Evolutionary conservation across 345 rosid species (phyloP), one percentile per base, ranked within the genome.

Genomic region (Turnera subulata): DNA sequence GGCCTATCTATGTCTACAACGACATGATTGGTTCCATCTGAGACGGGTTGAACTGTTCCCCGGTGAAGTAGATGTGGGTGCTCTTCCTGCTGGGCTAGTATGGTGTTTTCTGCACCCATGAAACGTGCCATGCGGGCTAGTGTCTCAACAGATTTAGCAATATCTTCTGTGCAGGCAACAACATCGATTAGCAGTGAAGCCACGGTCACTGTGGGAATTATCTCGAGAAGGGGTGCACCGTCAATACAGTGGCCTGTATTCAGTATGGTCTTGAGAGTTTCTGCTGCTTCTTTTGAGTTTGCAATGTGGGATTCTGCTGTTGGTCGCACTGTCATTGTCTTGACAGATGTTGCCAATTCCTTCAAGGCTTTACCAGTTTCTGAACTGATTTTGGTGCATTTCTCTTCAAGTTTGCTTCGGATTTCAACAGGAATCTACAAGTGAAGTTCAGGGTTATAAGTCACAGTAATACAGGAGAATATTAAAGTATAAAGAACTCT

Each of bases 51-150:
- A 4, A 29, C 35, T 29, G 35, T 8, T 29, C 35, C 35, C 35
- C 35, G 35, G 35, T 29, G 35, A 29, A 29, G 35, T 29, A 29
- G 4, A 29, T 29, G 35, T 29, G 35, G 35, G 4, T 29, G 35
- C 8, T 29, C 35, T 8, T n/a, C n/a, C n/a, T n/a, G n/a, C n/a
- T n/a, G n/a, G n/a, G n/a, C n/a, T n/a, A 8, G 35, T 3, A 29
- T 8, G 4, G 35, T 29, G 35, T 4, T 61, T 1, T 72, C 76
- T 37, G 8, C 17, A 23, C 43, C 66, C 63, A 70, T 59, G 58
- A 89, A 84, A 15, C 61, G 52, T 4, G 91, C 89, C 18, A 53
- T 61, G 0, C 78, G 65, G n/a, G 89, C 80, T 19, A 89, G 82
- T 57, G 84, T 82, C 33, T 69, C 54, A 17, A 79, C 66, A 0